These are phyloP conservation scores for Lepidium didymum DNA, from an alignment of 345 rosid species.

Conservation along the genomic window DNA sequence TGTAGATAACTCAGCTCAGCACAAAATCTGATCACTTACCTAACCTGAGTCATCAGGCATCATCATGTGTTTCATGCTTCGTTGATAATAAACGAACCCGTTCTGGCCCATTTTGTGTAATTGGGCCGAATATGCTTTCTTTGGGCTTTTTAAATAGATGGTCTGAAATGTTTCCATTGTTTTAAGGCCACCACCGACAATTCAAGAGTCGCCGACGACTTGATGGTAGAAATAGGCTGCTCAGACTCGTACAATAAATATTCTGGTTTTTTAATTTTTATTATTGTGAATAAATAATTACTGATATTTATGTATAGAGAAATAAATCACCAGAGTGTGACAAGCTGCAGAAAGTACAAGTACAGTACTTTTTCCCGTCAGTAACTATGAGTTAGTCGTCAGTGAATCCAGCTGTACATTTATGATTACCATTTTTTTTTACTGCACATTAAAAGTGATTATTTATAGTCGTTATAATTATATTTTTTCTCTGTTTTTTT, in stretches of 20 bases:
- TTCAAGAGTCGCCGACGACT: neutral
- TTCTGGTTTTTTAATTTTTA: neutral
- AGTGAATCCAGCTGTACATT: neutral
- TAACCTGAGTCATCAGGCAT: neutral
- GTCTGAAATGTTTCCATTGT: neutral
- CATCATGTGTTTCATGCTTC: too few species aligned
- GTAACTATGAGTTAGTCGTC: neutral
- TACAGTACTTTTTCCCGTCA: neutral
- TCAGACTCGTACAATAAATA: constrained; percentile 2
- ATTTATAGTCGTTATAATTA: neutral
- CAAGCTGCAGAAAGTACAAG: constrained; percentile 7
- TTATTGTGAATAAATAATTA: too few species aligned
- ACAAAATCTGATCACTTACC: neutral
- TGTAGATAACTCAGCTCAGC: neutral
- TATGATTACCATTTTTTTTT: neutral
- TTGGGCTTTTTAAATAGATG: neutral
- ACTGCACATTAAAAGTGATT: neutral
- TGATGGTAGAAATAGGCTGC: neutral
- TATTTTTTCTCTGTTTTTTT: too few species aligned
- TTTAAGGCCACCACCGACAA: constrained; percentile 9
- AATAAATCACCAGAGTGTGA: neutral
- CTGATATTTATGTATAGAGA: too few species aligned
- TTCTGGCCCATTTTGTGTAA: neutral
- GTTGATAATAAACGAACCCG: neutral
- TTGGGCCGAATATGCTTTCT: neutral